Evolutionary conservation across 1,284 basidiomycete genomes (phyloP).

Genomic region (Ustilago shanxiensis): DNA sequence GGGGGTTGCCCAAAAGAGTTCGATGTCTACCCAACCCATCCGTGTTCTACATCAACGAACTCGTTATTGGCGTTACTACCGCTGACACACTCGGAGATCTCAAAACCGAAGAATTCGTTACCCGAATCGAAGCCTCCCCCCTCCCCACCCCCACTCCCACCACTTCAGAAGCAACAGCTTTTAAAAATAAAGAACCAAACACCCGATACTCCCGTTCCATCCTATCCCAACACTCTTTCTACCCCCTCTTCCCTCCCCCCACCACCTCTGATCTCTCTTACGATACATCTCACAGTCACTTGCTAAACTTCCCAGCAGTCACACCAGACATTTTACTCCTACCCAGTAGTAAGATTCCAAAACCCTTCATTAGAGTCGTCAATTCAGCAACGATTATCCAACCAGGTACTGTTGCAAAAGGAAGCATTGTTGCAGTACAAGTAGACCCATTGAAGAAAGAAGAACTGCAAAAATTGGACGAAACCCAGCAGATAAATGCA

Average conservation of each 20-base stretch:
- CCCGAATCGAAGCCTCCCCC: conserved; percentile 73
- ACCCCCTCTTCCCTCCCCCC: conserved; percentile 92
- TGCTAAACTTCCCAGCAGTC: conserved; percentile 55
- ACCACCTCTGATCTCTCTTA: conserved; percentile 73
- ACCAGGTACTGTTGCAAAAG: conserved; percentile 70
- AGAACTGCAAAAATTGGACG: background rate
- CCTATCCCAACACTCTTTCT: conserved; percentile 90
- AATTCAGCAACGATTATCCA: conserved; percentile 79
- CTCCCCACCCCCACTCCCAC: background rate
- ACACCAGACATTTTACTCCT: conserved; percentile 86
- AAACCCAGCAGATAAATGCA: conserved; percentile 17
- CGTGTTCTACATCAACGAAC: conserved; percentile 84
- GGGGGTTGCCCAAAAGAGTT: conserved; percentile 73
- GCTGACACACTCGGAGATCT: conserved; percentile 91
- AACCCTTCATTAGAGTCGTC: conserved; percentile 73
- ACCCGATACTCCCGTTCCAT: conserved; percentile 75
- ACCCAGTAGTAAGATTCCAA: conserved; percentile 74
- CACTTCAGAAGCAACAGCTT: no score
- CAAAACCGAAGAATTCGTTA: conserved; percentile 84
- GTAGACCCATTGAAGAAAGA: conserved; percentile 20
- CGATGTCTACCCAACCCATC: conserved; percentile 87
- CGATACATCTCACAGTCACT: conserved; percentile 58
- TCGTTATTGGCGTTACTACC: conserved; percentile 82
- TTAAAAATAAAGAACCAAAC: conserved; percentile 40
- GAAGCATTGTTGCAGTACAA: conserved; percentile 28